A percentile compares a stretch with the other conserved stretches of the same genome.
Evolutionary conservation across 306 rosid species (phyloP).

Genomic region (Boehmeria nivea): DNA sequence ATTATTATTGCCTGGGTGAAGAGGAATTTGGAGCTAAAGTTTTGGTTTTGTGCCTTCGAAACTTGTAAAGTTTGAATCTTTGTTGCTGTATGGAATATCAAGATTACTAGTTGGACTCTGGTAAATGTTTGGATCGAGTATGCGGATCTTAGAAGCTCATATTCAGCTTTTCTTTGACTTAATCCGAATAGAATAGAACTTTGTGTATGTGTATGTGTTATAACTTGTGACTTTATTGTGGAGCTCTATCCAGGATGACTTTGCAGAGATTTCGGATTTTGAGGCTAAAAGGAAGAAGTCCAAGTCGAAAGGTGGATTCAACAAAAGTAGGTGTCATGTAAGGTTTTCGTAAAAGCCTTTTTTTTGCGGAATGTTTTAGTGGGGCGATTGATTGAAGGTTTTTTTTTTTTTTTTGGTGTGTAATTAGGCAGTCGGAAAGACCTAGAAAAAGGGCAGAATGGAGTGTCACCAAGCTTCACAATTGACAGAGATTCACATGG

Average conservation of each 20-base stretch:
- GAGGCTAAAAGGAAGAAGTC: slow-evolving; percentile 41
- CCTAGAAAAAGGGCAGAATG: slow-evolving; percentile 26
- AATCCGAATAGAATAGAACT: too few species aligned
- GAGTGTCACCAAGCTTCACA: too few species aligned
- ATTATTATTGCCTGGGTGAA: too few species aligned
- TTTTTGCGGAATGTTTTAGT: too few species aligned
- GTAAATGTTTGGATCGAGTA: not conserved
- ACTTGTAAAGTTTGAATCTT: not conserved
- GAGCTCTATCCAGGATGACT: slow-evolving; percentile 53
- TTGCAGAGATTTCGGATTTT: slow-evolving; percentile 48
- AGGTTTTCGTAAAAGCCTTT: slow-evolving; percentile 23
- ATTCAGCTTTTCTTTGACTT: too few species aligned
- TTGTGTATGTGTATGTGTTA: not conserved
- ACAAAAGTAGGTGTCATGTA: slow-evolving; percentile 4
- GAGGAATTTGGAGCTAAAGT: not conserved
- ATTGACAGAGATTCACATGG: slow-evolving; percentile 26
- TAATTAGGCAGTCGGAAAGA: slow-evolving; percentile 37
- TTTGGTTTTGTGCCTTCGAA: not conserved
- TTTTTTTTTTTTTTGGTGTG: slow-evolving; percentile 22
- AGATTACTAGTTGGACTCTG: not conserved
- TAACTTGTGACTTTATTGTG: slow-evolving; percentile 3
- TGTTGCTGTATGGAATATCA: too few species aligned
- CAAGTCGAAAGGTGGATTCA: slow-evolving; percentile 25
- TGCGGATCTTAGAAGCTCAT: too few species aligned
- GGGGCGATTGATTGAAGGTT: too few species aligned